Percentiles rank a stretch among this genome's conserved stretches.
These are phyloP conservation scores for Dipodascus albidus DNA, from an alignment of 805 yeast genomes.

Conservation along the genomic window DNA sequence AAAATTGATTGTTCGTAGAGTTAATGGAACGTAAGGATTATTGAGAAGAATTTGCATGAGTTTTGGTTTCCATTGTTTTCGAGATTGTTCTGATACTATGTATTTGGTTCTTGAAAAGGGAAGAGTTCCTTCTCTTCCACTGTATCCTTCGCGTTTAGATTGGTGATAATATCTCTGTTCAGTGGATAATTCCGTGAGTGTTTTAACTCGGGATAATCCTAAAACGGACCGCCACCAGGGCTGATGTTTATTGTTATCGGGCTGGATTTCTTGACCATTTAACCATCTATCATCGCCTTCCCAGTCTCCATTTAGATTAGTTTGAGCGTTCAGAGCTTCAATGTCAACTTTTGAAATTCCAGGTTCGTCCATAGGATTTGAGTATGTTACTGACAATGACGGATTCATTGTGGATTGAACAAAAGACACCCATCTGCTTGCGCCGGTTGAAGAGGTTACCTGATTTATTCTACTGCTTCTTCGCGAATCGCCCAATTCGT, in stretches of 20 bases:
- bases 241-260: neutral
- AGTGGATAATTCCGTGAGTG: neutral
- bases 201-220: neutral
- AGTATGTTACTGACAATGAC: neutral
- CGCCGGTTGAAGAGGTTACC: neutral
- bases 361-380: neutral
- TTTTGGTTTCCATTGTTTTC: slow-evolving; percentile 39
- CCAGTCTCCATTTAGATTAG: neutral
- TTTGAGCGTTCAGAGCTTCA: neutral
- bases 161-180: neutral
- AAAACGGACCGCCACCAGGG: neutral
- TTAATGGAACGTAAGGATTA: slow-evolving; percentile 73
- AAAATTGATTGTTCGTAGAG: slow-evolving; percentile 51
- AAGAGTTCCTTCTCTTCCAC: slow-evolving; percentile 5
- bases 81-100: slow-evolving; percentile 17
- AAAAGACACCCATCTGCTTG: neutral
- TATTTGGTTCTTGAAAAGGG: slow-evolving; percentile 14
- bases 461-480: neutral
- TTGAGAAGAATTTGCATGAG: slow-evolving; percentile 48
- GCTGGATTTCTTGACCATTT: neutral
- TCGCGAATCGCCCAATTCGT: neutral
- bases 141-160: neutral
- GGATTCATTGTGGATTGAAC: neutral
- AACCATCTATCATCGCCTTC: neutral
- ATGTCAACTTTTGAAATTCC: neutral